Conservation (phyloP, 805 yeast species). For the Nakazawaea pomicola region DNA sequence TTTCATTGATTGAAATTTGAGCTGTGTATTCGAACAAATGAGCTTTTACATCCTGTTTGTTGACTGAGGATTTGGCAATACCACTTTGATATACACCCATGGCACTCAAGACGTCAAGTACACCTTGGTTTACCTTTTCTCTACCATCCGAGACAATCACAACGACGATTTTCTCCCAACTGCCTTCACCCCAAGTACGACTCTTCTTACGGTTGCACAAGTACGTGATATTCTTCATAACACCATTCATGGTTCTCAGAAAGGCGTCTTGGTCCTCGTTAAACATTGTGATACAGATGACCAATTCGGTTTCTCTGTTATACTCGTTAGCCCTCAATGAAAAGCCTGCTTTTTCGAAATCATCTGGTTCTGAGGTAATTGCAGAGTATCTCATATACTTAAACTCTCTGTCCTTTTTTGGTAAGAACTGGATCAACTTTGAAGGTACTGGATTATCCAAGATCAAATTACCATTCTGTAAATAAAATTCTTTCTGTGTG, state of each 20-base stretch:
- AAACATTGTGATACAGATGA: constrained; percentile 93
- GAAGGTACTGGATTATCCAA: constrained; percentile 94
- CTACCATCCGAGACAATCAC: constrained; percentile 93
- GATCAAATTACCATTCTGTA: constrained; percentile 78
- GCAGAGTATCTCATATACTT: constrained; percentile 97
- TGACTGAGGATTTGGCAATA: constrained; percentile 90
- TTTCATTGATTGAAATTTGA: constrained; percentile 87
- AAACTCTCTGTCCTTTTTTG: constrained; percentile 89
- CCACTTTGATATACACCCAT: constrained; percentile 98
- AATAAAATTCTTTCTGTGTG: constrained; percentile 58
- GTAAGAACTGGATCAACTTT: constrained; percentile 76
- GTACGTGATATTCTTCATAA: constrained; percentile 88
- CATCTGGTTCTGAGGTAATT: constrained; percentile 89
- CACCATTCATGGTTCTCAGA: constrained; percentile 91
- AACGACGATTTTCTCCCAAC: constrained; percentile 96
- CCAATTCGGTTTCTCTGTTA: constrained; percentile 88
- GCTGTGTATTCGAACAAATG: constrained; percentile 96
- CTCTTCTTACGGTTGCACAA: constrained; percentile 77
- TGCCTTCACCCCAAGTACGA: constrained; percentile 90
- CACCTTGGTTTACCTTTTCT: constrained; percentile 78
- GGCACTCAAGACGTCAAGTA: constrained; percentile 83
- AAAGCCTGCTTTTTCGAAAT: constrained; percentile 75
- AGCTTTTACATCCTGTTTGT: constrained; percentile 85
- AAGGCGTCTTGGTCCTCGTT: constrained; percentile 89
- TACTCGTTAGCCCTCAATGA: constrained; percentile 79